Evolutionary conservation across 2,329 filamentous ascomycete species (phyloP).

Genomic region (Penicillium sumatraense): DNA sequence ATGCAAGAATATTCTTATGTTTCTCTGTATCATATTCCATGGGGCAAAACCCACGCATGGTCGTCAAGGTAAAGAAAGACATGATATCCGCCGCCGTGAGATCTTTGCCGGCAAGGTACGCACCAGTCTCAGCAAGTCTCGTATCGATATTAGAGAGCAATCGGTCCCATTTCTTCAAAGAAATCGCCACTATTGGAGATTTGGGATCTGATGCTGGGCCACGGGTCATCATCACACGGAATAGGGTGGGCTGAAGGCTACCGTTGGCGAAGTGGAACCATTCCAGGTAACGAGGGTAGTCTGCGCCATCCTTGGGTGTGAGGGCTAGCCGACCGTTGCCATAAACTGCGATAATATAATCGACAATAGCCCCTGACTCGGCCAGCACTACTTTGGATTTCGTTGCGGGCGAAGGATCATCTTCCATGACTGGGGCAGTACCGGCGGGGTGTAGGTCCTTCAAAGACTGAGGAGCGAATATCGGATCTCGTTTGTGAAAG

Average conservation of each 20-base stretch:
- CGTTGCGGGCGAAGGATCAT: conserved; percentile 25
- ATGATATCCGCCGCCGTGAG: conserved; percentile 29
- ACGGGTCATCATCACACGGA: conserved; percentile 17
- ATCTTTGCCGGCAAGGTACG: conserved; percentile 24
- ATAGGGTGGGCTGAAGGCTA: conserved; percentile 20
- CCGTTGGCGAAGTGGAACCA: conserved; percentile 30
- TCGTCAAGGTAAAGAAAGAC: conserved; percentile 23
- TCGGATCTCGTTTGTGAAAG: conserved; percentile 26
- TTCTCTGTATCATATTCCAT: conserved; percentile 21
- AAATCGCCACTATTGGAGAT: conserved; percentile 7
- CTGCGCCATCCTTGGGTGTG: conserved; percentile 24
- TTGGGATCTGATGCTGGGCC: conserved; percentile 10
- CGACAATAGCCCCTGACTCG: conserved; percentile 26
- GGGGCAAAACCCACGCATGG: conserved; percentile 25
- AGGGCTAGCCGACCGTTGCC: conserved; percentile 21
- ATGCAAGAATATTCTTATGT: conserved; percentile 23
- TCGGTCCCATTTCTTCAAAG: conserved; percentile 12
- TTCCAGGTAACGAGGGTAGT: conserved; percentile 24
- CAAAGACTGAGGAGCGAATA: conserved; percentile 26
- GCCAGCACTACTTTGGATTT: conserved; percentile 20
- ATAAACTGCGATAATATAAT: conserved; percentile 26
- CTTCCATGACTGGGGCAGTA: conserved; percentile 27
- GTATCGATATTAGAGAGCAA: conserved; percentile 20
- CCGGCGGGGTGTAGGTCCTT: conserved; percentile 26
- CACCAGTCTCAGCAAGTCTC: conserved; percentile 21